These are phyloP conservation scores for Paragyromitra xinjiangensis DNA, from an alignment of 495 filamentous ascomycete species.

Conservation along the genomic window DNA sequence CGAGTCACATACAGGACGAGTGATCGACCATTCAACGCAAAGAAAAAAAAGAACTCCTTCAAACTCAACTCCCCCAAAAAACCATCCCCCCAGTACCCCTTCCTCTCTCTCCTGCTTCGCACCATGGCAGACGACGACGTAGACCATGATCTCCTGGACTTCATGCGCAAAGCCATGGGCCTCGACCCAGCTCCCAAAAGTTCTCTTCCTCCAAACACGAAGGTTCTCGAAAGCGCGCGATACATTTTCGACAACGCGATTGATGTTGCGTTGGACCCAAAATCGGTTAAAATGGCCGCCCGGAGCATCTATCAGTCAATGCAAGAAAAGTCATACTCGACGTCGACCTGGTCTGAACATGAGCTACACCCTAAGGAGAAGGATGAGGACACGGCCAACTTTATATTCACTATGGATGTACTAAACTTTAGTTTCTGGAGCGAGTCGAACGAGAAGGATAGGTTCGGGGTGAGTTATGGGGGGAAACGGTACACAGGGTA, in stretches of 20 bases:
- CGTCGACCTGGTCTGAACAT: constrained; percentile 83
- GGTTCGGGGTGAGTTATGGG: constrained; percentile 82
- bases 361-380: constrained; percentile 87
- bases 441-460: constrained; percentile 67
- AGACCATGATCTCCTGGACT: constrained; percentile 85
- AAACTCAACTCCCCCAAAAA: not conserved
- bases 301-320: constrained; percentile 78
- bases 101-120: constrained; percentile 6
- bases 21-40: constrained; percentile 21
- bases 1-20: not conserved
- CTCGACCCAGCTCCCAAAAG: constrained; percentile 61
- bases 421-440: constrained; percentile 98
- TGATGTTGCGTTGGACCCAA: constrained; percentile 85
- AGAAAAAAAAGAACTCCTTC: constrained; percentile 3
- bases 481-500: constrained; percentile 90
- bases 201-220: constrained; percentile 72
- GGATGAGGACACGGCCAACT: constrained; percentile 79
- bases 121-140: constrained; percentile 75
- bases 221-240: constrained; percentile 82
- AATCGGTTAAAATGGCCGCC: constrained; percentile 80
- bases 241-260: constrained; percentile 91
- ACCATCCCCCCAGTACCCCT: too few relatives aligned
- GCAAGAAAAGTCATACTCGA: constrained; percentile 83
- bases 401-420: constrained; percentile 96
- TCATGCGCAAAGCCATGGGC: constrained; percentile 81